phyloP scores from a whole-genome alignment of 1,284 basidiomycete species.

The Trametes polyzona region DNA sequence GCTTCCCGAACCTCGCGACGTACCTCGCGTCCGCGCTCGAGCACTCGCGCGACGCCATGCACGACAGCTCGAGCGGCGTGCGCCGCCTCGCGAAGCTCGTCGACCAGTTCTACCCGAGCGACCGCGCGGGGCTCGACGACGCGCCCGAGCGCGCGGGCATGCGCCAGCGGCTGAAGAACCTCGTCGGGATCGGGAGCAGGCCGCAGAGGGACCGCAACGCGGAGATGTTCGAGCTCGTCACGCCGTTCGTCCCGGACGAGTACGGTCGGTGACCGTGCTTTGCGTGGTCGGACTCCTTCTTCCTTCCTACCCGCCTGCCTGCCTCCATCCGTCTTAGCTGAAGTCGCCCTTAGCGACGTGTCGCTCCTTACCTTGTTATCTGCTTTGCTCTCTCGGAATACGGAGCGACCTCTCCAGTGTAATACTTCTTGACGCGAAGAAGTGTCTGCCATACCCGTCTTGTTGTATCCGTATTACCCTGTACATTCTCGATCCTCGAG shows the following conservation, averaged over 20 bases:
- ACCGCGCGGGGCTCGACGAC: constrained; percentile 39
- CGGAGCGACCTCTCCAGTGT: background rate
- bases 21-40: constrained; percentile 74
- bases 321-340: no score
- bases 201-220: constrained; percentile 59
- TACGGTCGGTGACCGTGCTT: constrained; percentile 18
- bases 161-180: constrained; percentile 56
- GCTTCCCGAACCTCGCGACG: constrained; percentile 72
- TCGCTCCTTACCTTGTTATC: background rate
- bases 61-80: constrained; percentile 60
- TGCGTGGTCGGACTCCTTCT: no score
- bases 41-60: constrained; percentile 60
- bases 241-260: constrained; percentile 60
- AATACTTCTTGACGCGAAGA: background rate
- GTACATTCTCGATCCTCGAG: background rate
- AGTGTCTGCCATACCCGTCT: background rate
- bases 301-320: background rate
- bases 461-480: constrained; percentile 8
- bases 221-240: constrained; percentile 77
- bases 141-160: constrained; percentile 43
- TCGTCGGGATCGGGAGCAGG: constrained; percentile 59
- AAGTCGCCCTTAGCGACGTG: background rate
- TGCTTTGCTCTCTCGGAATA: background rate
- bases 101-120: constrained; percentile 60
- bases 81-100: constrained; percentile 71